Percentiles rank a stretch among this genome's conserved stretches.
Evolutionary conservation across 345 rosid genomes (phyloP).

Genomic region (Hypericum perforatum): DNA sequence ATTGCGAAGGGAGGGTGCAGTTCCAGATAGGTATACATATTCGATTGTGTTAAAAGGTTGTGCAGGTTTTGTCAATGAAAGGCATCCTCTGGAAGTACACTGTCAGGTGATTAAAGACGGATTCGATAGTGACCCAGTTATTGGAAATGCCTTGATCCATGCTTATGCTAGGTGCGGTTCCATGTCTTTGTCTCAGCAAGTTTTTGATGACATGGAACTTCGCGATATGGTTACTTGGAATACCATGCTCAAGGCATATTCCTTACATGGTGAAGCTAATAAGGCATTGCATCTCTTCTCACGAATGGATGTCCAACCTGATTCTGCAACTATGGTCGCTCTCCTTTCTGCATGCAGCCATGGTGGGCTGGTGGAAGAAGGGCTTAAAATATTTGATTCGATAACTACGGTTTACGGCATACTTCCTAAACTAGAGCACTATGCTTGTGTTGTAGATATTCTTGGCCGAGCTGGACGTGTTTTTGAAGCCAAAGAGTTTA

Average conservation of each 20-base stretch:
- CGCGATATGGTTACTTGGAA: constrained; percentile 72
- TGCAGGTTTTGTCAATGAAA: constrained; percentile 59
- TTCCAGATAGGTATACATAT: constrained; percentile 71
- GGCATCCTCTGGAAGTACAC: constrained; percentile 48
- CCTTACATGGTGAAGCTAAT: constrained; percentile 66
- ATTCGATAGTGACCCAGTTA: constrained; percentile 45
- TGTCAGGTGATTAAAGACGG: constrained; percentile 56
- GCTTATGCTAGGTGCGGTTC: constrained; percentile 77
- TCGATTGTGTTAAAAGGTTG: constrained; percentile 74
- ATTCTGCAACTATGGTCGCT: constrained; percentile 68
- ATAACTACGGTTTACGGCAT: constrained; percentile 41
- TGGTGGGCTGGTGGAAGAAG: constrained; percentile 70
- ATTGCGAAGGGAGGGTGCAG: constrained; percentile 34
- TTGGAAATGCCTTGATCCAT: constrained; percentile 70
- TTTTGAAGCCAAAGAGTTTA: constrained; percentile 49
- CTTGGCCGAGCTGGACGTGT: constrained; percentile 74
- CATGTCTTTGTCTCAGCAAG: constrained; percentile 48
- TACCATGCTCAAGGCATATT: constrained; percentile 75
- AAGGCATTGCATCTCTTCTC: constrained; percentile 51
- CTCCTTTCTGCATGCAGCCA: constrained; percentile 87
- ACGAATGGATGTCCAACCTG: constrained; percentile 53
- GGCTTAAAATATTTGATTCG: constrained; percentile 44
- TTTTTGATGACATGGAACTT: constrained; percentile 47
- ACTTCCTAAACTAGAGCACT: constrained; percentile 67
- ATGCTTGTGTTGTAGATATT: constrained; percentile 73